phyloP scores from a whole-genome alignment of 1,284 basidiomycete genomes.

The Melampsora larici-populina region DNA sequence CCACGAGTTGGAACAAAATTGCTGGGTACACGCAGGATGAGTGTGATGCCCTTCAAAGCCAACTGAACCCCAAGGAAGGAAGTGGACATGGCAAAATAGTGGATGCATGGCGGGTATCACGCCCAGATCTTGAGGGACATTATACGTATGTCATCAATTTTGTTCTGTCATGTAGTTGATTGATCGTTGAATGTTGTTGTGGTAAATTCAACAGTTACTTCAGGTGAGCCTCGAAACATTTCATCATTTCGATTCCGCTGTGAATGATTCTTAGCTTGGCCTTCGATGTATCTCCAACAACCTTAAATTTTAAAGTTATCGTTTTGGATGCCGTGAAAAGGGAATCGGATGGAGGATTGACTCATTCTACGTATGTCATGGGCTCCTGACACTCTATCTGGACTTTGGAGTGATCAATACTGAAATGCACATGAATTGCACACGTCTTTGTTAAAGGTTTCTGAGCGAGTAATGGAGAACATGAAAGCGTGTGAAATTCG shows the following conservation, averaged over 20 bases:
- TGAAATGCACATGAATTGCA: no score
- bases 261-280: background rate
- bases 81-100: constrained; percentile 28
- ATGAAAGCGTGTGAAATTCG: constrained; percentile 31
- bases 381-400: background rate
- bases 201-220: constrained; percentile 11
- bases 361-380: constrained; percentile 30
- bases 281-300: no score
- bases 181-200: background rate
- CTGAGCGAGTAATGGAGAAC: constrained; percentile 9
- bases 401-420: no score
- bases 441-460: background rate
- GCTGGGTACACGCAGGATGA: constrained; percentile 39
- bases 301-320: constrained; percentile 4
- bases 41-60: constrained; percentile 32
- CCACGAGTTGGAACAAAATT: constrained; percentile 36
- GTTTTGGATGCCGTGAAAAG: constrained; percentile 33
- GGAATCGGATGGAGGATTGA: constrained; percentile 42
- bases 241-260: background rate
- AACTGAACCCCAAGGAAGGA: constrained; percentile 24
- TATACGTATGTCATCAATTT: constrained; percentile 24
- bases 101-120: constrained; percentile 31
- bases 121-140: constrained; percentile 30
- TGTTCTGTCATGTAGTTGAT: background rate
- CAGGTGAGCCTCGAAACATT: background rate